Conservation (phyloP, 163 green algal genomes). For the Chloromonas sp. region DNA sequence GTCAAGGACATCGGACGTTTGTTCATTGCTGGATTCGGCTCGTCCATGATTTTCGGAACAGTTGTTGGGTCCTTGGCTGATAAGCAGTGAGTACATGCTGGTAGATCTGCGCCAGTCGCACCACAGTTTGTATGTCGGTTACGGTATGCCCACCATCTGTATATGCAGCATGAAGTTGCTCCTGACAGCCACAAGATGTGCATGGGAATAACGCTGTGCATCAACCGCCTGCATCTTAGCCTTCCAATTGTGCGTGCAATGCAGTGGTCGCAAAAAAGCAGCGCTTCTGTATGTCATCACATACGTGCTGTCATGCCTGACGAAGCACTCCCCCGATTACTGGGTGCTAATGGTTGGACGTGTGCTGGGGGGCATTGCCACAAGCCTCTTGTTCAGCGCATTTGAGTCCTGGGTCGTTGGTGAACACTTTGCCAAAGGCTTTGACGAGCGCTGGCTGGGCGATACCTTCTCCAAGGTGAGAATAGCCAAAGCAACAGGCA, state of each 20-base stretch:
- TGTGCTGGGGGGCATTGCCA: slow-evolving; percentile 76
- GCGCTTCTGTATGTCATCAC: slow-evolving; percentile 61
- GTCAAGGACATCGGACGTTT: slow-evolving; percentile 76
- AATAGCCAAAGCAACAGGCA: neutral
- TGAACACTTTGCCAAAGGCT: slow-evolving; percentile 85
- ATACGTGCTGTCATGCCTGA: slow-evolving; percentile 67
- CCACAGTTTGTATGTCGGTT: neutral
- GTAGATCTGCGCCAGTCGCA: neutral
- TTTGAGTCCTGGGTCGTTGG: slow-evolving; percentile 97
- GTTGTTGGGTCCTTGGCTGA: slow-evolving; percentile 81
- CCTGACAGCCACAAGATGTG: neutral
- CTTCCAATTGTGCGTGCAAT: neutral
- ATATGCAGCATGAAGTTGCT: too few species aligned
- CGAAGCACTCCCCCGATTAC: slow-evolving; percentile 75
- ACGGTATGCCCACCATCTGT: neutral
- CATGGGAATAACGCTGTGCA: too few species aligned
- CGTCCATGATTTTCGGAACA: slow-evolving; percentile 85
- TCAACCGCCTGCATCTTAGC: too few species aligned
- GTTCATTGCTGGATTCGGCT: slow-evolving; percentile 90
- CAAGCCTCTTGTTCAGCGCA: slow-evolving; percentile 72
- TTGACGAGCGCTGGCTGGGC: slow-evolving; percentile 72
- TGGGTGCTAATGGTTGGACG: slow-evolving; percentile 69
- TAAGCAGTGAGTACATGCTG: slow-evolving; percentile 49
- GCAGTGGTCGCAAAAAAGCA: slow-evolving; percentile 68
- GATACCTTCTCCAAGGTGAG: slow-evolving; percentile 42